Percentiles rank a stretch among this genome's conserved stretches.
Conservation (phyloP, 2,329 filamentous ascomycete species). For the Epichloe glyceriae region DNA sequence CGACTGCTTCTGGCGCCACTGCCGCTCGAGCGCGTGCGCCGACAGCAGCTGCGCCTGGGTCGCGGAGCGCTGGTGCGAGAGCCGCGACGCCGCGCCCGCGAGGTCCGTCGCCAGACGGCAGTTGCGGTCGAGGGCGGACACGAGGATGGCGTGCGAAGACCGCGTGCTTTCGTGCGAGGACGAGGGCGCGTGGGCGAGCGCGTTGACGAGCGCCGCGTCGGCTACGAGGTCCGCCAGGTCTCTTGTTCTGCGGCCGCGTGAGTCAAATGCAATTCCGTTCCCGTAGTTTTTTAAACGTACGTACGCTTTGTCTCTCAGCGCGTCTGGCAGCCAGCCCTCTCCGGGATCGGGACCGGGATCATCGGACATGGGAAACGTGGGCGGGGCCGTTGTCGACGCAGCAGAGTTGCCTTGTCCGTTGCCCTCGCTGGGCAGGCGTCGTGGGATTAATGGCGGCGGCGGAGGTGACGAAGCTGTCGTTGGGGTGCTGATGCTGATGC, state of each 20-base stretch:
- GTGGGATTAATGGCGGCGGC: slow-evolving; percentile 3
- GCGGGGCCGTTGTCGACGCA: slow-evolving; percentile 13
- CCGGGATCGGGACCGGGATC: slow-evolving; percentile 41
- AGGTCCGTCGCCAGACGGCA: slow-evolving; percentile 54
- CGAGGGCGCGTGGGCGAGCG: slow-evolving; percentile 54
- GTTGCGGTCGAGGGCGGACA: slow-evolving; percentile 56
- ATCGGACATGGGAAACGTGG: slow-evolving; percentile 10
- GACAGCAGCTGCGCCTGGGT: slow-evolving; percentile 73
- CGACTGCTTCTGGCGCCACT: slow-evolving; percentile 77
- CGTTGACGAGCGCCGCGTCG: slow-evolving; percentile 52
- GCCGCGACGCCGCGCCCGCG: slow-evolving; percentile 42
- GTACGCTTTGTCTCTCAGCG: slow-evolving; percentile 72
- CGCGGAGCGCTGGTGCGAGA: slow-evolving; percentile 49
- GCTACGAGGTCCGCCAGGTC: slow-evolving; percentile 61
- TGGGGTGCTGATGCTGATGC: slow-evolving; percentile 51
- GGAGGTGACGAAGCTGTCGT: slow-evolving; percentile 30
- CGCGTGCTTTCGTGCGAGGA: slow-evolving; percentile 61
- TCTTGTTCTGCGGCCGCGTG: slow-evolving; percentile 47
- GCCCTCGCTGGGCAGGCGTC: not conserved
- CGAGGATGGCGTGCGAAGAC: slow-evolving; percentile 51
- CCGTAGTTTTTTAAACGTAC: slow-evolving; percentile 14
- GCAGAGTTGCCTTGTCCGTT: slow-evolving; percentile 7
- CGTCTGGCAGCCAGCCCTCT: slow-evolving; percentile 65
- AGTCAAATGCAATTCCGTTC: not conserved
- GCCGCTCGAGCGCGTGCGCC: slow-evolving; percentile 77